Evolutionary conservation across 202 grass and related monocot genomes (phyloP).

Genomic region (Dendrocalamus latiflorus): DNA sequence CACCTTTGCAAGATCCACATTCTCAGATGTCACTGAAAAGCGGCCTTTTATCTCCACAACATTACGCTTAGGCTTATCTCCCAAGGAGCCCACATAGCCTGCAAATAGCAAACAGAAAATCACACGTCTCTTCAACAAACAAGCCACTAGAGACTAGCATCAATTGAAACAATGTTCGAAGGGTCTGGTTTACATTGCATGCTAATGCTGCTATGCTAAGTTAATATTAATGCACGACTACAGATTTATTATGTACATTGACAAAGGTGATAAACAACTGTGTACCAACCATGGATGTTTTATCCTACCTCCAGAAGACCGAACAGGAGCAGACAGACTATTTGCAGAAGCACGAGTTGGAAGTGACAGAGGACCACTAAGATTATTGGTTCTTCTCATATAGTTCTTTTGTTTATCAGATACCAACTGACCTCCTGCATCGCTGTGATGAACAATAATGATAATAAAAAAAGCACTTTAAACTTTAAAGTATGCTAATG

Average conservation of each 20-base stretch:
- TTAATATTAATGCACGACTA: neutral
- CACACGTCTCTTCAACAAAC: neutral
- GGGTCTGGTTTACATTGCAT: neutral
- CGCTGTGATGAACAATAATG: constrained; percentile 23
- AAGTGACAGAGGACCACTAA: constrained; percentile 85
- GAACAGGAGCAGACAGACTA: constrained; percentile 89
- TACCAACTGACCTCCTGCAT: constrained; percentile 11
- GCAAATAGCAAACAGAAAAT: constrained; percentile 16
- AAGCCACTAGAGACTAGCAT: neutral
- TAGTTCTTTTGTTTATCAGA: constrained; percentile 48
- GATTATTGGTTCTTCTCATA: constrained; percentile 55
- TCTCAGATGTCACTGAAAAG: constrained; percentile 99
- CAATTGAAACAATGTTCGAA: neutral
- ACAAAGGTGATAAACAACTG: neutral
- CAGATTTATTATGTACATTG: neutral
- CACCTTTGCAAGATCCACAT: constrained; percentile 95
- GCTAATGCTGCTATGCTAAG: neutral
- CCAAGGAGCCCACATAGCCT: constrained; percentile 89
- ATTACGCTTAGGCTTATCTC: constrained; percentile 72
- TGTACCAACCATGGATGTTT: neutral
- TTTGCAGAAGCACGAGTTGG: constrained; percentile 92
- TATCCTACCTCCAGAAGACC: constrained; percentile 79
- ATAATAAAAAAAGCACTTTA: neutral
- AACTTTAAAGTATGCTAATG: neutral
- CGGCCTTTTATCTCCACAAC: constrained; percentile 87